These are phyloP conservation scores for Penicillium paradoxum DNA, from an alignment of 495 filamentous ascomycete genomes.

Conservation along the genomic window DNA sequence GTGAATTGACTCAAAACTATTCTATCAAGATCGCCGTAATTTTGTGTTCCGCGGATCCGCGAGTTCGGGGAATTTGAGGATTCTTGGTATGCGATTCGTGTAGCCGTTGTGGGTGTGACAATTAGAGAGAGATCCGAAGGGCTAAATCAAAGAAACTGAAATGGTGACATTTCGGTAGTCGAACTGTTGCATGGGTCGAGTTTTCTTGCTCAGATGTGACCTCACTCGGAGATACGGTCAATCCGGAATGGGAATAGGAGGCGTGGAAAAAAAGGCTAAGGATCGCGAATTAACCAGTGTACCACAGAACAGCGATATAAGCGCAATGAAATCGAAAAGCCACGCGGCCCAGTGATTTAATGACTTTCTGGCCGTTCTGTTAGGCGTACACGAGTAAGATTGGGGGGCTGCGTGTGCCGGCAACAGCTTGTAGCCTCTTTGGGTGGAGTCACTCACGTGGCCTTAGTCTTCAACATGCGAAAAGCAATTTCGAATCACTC, in stretches of 20 bases:
- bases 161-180: slow-evolving; percentile 5
- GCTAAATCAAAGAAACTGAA: background rate
- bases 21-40: background rate
- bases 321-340: background rate
- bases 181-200: slow-evolving; percentile 2
- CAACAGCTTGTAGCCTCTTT: slow-evolving; percentile 6
- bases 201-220: slow-evolving; percentile 3
- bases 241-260: slow-evolving; percentile 2
- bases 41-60: background rate
- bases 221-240: background rate
- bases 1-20: background rate
- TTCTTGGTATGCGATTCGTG: background rate
- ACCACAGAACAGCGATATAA: background rate
- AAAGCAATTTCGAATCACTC: background rate
- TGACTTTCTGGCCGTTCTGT: background rate
- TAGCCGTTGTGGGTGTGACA: background rate
- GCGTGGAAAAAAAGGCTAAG: background rate
- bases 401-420: slow-evolving; percentile 14
- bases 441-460: slow-evolving; percentile 8
- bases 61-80: background rate
- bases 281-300: background rate
- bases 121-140: background rate
- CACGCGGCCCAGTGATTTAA: background rate
- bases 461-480: background rate
- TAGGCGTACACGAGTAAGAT: background rate